Evolutionary conservation across 2,329 filamentous ascomycete species (phyloP).

Genomic region (Aspergillus ibericus): DNA sequence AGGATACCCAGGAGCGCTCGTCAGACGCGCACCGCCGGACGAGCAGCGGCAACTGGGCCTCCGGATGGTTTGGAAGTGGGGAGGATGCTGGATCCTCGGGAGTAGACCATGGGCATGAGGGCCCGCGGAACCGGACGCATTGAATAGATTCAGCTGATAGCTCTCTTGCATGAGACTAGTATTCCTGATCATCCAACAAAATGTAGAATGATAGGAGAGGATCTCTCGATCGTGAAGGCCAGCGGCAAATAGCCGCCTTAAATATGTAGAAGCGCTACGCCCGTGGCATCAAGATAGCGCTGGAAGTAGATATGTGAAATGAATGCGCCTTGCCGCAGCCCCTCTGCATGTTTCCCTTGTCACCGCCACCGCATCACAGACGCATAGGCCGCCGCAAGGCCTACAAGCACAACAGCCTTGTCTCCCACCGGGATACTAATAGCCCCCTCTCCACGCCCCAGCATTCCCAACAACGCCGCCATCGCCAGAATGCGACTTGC

Average conservation of each 20-base stretch:
- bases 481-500: background rate
- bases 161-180: slow-evolving; percentile 8
- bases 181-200: background rate
- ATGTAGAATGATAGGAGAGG: background rate
- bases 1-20: slow-evolving; percentile 51
- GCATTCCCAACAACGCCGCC: background rate
- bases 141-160: background rate
- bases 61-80: slow-evolving; percentile 33
- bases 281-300: background rate
- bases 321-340: background rate
- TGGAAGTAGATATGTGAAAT: background rate
- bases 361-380: background rate
- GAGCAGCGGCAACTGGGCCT: slow-evolving; percentile 29
- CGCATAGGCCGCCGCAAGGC: background rate
- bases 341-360: background rate
- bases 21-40: slow-evolving; percentile 14
- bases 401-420: background rate
- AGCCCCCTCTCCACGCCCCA: background rate
- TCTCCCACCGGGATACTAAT: background rate
- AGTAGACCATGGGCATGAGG: slow-evolving; percentile 16
- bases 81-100: slow-evolving; percentile 29
- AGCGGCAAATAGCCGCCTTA: background rate
- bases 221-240: background rate
- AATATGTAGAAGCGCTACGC: background rate
- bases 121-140: background rate